phyloP scores from a whole-genome alignment of 768 basidiomycete species.

The Mrakia gelida region DNA sequence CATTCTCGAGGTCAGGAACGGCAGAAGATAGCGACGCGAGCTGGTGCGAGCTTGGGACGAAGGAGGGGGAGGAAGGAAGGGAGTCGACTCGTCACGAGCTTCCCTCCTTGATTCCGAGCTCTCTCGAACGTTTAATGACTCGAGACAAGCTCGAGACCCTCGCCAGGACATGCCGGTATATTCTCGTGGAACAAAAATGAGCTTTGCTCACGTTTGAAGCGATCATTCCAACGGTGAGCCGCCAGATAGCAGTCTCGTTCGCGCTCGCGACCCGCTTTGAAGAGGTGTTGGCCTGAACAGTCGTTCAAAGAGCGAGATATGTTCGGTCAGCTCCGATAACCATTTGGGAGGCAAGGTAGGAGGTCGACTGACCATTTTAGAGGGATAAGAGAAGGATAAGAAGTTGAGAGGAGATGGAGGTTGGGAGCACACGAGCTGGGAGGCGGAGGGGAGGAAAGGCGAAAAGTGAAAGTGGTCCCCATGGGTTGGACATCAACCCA shows the following conservation, averaged over 20 bases:
- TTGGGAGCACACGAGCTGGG: background rate
- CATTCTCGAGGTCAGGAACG: background rate
- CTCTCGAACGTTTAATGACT: background rate
- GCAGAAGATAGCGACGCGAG: background rate
- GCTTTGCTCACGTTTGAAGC: background rate
- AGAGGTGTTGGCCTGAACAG: background rate
- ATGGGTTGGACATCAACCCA: background rate
- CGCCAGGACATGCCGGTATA: background rate
- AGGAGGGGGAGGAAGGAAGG: background rate
- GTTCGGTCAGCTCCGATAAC: background rate
- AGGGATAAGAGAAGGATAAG: background rate
- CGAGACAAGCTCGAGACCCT: background rate
- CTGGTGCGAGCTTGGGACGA: background rate
- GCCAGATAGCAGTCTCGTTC: background rate
- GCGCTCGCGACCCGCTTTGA: background rate
- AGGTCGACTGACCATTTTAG: background rate
- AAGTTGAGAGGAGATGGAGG: background rate
- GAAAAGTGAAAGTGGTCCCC: too few relatives aligned
- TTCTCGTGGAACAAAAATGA: background rate
- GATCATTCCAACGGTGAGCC: background rate
- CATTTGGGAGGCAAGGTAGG: background rate
- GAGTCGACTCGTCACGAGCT: background rate
- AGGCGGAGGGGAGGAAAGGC: background rate
- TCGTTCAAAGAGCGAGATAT: background rate
- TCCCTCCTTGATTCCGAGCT: background rate